Base-by-base conservation (phyloP, 2,329 filamentous ascomycete genomes). In the Macrophomina tecta region DNA sequence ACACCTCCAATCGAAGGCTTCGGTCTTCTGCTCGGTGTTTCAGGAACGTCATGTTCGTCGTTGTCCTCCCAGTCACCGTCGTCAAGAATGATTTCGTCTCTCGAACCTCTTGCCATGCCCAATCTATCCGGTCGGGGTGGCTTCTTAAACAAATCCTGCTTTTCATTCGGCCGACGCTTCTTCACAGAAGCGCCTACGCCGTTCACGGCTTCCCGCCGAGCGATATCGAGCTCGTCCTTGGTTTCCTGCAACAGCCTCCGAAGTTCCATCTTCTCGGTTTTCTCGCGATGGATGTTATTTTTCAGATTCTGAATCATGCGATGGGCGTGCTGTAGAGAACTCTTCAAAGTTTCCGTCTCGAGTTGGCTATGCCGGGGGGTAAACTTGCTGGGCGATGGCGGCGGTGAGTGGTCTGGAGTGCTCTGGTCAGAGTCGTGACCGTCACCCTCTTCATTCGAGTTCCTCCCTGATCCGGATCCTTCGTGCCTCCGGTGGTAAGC, bases 211-310 rank as follows among this genome's bases (percentile, higher is more conserved):
- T 83, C 87, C 63, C 81, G 83, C 56, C 87, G 84, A 68, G 89
- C 87, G 55, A 87, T 80, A 78, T 93, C 95, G 34, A 99, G 82
- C 74, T 99, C 95, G 76, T 99, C 95, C 42, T 94, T 89, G 30
- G 94, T 91, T 74, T 99, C 95, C 80, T 98, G 94, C 36, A 98
- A 87, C 86, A 99, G 92, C 68, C 94, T 91, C 80, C 93, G 94
- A 64, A 98, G 87, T 79, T 99, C 95, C 34, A 98, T 87, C 83
- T 97, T 99, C 79, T 99, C 95, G 0, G 94, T 97, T 88, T 98
- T 99, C 79, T 99, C 95, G 40, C 95, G 91, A 78, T 99, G 94
- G 55, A 98, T 91, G 73, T 94, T 97, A 77, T 91, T 93, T 79
- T 97, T 93, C 72, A 98, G 87, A 73, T 93, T 97, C 77, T 98